Conservation (phyloP, 2,329 filamentous ascomycete species). For the Arthrobotrys conoides region DNA sequence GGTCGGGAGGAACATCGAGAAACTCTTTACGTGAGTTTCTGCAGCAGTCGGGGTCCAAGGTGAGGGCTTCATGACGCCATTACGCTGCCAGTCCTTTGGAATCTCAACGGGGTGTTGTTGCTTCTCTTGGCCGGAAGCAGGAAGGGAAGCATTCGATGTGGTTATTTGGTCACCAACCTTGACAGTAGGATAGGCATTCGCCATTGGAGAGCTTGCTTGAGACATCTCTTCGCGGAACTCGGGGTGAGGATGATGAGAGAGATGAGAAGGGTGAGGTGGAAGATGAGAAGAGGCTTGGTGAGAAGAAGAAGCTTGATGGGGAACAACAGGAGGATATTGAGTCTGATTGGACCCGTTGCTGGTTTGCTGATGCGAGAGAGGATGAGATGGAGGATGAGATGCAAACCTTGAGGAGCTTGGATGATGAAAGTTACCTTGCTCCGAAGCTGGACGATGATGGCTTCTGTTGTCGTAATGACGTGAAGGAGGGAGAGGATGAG, state of each 20-base stretch:
- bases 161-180: slow-evolving; percentile 33
- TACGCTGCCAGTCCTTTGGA: slow-evolving; percentile 40
- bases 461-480: slow-evolving; percentile 18
- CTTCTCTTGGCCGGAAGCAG: slow-evolving; percentile 27
- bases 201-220: slow-evolving; percentile 18
- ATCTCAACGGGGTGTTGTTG: slow-evolving; percentile 22
- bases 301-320: slow-evolving; percentile 25
- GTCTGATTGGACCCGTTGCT: slow-evolving; percentile 29
- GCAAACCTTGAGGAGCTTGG: slow-evolving; percentile 17
- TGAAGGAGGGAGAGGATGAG: slow-evolving; percentile 26
- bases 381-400: slow-evolving; percentile 9
- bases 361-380: slow-evolving; percentile 36
- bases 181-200: slow-evolving; percentile 1
- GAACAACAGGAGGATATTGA: slow-evolving; percentile 36
- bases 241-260: slow-evolving; percentile 22
- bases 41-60: slow-evolving; percentile 53
- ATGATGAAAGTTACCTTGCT: slow-evolving; percentile 27
- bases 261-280: slow-evolving; percentile 31
- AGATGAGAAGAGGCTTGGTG: slow-evolving; percentile 10
- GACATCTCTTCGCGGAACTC: slow-evolving; percentile 25
- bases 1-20: slow-evolving; percentile 56
- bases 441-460: slow-evolving; percentile 8
- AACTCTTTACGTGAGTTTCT: slow-evolving; percentile 50
- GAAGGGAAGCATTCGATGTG: slow-evolving; percentile 13
- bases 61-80: slow-evolving; percentile 40